Evolutionary conservation across 2,329 filamentous ascomycete genomes (phyloP).

Genomic region (Pseudohalonectria lignicola): DNA sequence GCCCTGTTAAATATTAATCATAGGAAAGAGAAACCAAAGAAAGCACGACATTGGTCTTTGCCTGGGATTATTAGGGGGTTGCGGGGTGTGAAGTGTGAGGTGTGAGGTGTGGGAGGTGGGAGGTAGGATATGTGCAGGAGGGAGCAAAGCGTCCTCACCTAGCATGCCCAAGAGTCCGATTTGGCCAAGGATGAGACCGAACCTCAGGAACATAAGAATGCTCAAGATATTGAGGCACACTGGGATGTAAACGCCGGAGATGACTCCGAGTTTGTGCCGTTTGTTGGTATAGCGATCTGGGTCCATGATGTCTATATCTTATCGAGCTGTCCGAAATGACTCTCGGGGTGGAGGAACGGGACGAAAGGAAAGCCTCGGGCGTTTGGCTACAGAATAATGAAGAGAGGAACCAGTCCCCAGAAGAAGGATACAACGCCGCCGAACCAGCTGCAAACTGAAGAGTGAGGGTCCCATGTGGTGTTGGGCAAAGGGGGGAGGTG

Average conservation of each 20-base stretch:
- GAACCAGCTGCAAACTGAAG: too few species aligned
- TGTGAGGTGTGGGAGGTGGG: too few species aligned
- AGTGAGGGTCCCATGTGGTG: not conserved
- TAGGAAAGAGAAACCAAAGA: constrained; percentile 5
- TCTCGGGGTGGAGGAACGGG: too few species aligned
- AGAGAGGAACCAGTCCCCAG: too few species aligned
- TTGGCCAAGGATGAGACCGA: constrained; percentile 75
- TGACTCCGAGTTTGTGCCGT: constrained; percentile 58
- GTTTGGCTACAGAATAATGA: too few species aligned
- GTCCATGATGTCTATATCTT: constrained; percentile 18
- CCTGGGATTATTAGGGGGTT: too few species aligned
- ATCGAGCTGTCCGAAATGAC: too few species aligned
- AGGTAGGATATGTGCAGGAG: too few species aligned
- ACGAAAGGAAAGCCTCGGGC: too few species aligned
- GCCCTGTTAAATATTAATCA: constrained; percentile 30
- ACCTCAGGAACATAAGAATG: constrained; percentile 86
- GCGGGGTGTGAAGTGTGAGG: too few species aligned
- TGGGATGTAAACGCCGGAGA: constrained; percentile 75
- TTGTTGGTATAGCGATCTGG: constrained; percentile 18
- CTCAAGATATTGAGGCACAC: constrained; percentile 83
- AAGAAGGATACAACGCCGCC: not conserved
- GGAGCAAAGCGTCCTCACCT: too few species aligned
- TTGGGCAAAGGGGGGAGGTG: not conserved
- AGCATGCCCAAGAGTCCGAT: constrained; percentile 71
- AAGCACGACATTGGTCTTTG: not conserved